phyloP scores from a whole-genome alignment of 176 grass and related monocot species.

The Zoysia japonica region DNA sequence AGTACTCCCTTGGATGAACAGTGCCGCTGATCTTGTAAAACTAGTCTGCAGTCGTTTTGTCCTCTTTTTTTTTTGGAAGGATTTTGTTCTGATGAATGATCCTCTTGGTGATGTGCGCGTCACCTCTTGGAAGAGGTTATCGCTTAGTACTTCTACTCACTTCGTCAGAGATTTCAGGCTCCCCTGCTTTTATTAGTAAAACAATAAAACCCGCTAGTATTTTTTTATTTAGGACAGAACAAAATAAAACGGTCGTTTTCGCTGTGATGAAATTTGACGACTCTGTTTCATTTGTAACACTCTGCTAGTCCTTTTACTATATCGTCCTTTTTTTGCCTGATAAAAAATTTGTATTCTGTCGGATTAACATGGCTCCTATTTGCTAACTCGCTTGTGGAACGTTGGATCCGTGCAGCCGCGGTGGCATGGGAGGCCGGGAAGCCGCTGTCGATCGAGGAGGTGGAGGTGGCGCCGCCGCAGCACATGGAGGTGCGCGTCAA shows the following conservation, averaged over 20 bases:
- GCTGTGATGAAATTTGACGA: background rate
- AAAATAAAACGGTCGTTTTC: background rate
- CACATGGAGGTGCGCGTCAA: slow-evolving; percentile 85
- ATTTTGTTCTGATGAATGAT: background rate
- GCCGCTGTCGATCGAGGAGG: slow-evolving; percentile 74
- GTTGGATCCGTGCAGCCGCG: slow-evolving; percentile 52
- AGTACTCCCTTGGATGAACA: background rate
- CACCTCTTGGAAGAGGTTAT: background rate
- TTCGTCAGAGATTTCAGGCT: background rate
- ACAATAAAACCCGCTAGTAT: background rate
- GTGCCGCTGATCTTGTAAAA: background rate
- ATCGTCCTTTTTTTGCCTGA: background rate
- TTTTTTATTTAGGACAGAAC: background rate
- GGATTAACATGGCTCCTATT: background rate
- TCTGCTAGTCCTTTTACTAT: too few relatives aligned
- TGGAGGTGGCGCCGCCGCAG: slow-evolving; percentile 85
- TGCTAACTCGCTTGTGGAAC: background rate
- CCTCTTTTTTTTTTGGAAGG: background rate
- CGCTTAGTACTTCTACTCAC: background rate
- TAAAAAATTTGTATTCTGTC: background rate
- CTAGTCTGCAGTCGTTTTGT: background rate
- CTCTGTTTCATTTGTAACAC: background rate
- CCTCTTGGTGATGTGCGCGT: too few relatives aligned
- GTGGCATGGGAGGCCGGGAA: slow-evolving; percentile 89
- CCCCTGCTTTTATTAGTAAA: background rate